Conservation (phyloP, 2,329 filamentous ascomycete species). For the Tolypocladium cylindrosporum region DNA sequence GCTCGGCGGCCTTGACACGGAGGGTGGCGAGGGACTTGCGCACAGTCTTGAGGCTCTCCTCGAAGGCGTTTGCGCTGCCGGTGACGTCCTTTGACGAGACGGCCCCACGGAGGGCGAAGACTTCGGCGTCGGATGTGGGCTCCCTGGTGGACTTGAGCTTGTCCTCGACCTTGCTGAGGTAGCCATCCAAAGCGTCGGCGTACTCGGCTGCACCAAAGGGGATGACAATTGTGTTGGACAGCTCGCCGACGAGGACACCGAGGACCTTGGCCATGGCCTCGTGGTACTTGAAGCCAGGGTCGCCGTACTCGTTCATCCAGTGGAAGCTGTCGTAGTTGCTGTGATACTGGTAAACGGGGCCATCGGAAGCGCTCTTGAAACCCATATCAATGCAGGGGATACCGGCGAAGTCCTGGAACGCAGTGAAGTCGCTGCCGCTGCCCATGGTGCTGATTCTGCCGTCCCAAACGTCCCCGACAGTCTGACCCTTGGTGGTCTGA, state of each 20-base stretch:
- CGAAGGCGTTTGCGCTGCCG: conserved; percentile 29
- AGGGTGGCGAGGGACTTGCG: conserved; percentile 27
- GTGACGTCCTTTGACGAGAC: conserved; percentile 11
- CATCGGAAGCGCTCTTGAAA: conserved; percentile 34
- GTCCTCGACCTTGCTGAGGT: conserved; percentile 40
- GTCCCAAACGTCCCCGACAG: conserved; percentile 59
- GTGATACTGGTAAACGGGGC: conserved; percentile 71
- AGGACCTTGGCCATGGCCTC: conserved; percentile 56
- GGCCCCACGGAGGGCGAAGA: conserved; percentile 19
- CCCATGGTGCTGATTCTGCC: conserved; percentile 56
- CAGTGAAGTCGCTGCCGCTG: conserved; percentile 64
- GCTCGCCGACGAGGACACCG: conserved; percentile 48
- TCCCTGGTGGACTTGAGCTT: conserved; percentile 29
- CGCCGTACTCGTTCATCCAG: conserved; percentile 80
- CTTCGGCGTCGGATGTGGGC: conserved; percentile 15
- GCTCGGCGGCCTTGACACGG: conserved; percentile 27
- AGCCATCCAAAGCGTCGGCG: conserved; percentile 41
- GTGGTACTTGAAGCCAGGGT: conserved; percentile 59
- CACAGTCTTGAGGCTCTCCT: conserved; percentile 26
- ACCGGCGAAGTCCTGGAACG: conserved; percentile 64
- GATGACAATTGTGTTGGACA: conserved; percentile 53
- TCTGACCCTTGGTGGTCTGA: conserved; percentile 62
- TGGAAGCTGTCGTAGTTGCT: conserved; percentile 84
- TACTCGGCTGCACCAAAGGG: conserved; percentile 57
- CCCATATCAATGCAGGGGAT: conserved; percentile 56